Evolutionary conservation across 2,329 filamentous ascomycete genomes (phyloP), one percentile per base, ranked within the genome.

Genomic region (Claviceps quebecensis): DNA sequence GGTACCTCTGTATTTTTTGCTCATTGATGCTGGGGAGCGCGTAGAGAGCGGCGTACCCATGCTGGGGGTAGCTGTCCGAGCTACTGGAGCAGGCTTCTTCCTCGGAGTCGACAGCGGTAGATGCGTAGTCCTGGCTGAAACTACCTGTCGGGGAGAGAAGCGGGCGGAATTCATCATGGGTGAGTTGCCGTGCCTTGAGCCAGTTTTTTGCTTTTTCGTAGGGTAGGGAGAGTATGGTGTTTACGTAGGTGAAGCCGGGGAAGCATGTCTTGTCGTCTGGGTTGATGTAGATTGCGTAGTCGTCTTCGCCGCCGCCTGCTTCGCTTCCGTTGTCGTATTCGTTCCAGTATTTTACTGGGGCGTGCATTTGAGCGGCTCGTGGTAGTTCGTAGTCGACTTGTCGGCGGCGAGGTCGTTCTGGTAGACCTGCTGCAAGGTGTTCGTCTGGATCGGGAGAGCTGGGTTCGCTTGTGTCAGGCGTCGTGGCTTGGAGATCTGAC

Each of bases 261-360:
- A 86, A 84, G 37, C 69, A 69, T 17, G 67, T 61, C 9, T 75
- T 71, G 1, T 77, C 77, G 57, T 87, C 76, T 0, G 86, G 86
- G 61, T 90, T 77, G 53, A 91, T 72, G 59, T 87, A 88, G 57
- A 93, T 82, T 45, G 80, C 75, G 64, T 88, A 93, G 34, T 75
- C 76, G 38, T 78, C 75, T 44, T 80, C 74, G 14, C 74, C 68
- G 2, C 75, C 80, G 48, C 74, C 77, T 2, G 67, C 70, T 51
- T 89, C 85, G 62, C 87, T 88, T 8, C 85, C 86, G 62, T 90
- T 70, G 57, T 94, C 87, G 64, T 91, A 93, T 64, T 94, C 87
- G 65, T 87, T 91, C 87, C 87, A 94, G 62, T 91, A 93, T 45
- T 72, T 70, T 16, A 67, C 59, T 48, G 64, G 63, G 7, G 64